Evolutionary conservation across 495 filamentous ascomycete genomes (phyloP).

Genomic region (Neurospora tetrasperma): DNA sequence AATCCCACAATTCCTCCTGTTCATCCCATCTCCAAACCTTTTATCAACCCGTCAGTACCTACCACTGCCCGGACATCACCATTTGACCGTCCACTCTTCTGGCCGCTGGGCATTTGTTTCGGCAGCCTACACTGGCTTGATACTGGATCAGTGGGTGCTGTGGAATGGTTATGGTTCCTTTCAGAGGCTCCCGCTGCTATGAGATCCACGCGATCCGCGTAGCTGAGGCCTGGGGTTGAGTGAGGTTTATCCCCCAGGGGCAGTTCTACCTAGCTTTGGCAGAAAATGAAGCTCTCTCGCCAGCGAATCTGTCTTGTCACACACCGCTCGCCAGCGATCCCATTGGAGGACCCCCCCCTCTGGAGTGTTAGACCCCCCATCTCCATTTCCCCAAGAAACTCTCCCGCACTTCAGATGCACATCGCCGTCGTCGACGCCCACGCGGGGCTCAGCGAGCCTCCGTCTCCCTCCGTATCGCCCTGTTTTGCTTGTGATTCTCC

Average conservation of each 20-base stretch:
- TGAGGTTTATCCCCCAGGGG: not conserved
- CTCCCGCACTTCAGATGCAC: not conserved
- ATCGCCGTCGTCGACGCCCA: not conserved
- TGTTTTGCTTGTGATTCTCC: constrained; percentile 1
- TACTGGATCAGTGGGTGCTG: not conserved
- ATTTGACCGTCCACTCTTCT: not conserved
- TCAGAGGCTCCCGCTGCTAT: not conserved
- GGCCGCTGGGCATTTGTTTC: not conserved
- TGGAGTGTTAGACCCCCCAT: not conserved
- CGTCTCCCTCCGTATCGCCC: not conserved
- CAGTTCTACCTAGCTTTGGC: not conserved
- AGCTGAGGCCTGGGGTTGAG: not conserved
- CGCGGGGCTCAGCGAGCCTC: not conserved
- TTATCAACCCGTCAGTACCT: not conserved
- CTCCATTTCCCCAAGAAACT: constrained; percentile 17
- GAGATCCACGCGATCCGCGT: not conserved
- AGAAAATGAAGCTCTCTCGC: not conserved
- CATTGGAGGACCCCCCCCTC: not conserved
- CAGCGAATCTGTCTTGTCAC: not conserved
- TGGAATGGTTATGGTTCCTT: not conserved
- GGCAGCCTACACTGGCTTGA: not conserved
- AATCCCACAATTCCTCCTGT: not conserved
- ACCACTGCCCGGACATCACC: not conserved
- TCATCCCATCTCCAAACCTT: not conserved
- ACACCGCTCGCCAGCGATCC: not conserved